These are phyloP conservation scores for Scheffersomyces stipitis DNA, from an alignment of 805 yeast genomes.

Conservation along the genomic window DNA sequence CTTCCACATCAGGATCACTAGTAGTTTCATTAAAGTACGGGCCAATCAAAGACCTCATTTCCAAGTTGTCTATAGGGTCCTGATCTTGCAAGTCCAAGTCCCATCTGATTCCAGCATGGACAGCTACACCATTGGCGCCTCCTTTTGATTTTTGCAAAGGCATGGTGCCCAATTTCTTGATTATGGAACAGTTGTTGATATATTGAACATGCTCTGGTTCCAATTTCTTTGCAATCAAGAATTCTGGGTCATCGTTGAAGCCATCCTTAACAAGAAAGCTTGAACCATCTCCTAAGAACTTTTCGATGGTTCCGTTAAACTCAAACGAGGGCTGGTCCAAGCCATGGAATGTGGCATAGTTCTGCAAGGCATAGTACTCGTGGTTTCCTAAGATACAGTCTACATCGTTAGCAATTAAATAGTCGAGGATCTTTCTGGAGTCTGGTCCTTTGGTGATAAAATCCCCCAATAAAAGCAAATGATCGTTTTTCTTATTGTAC, in stretches of 20 bases:
- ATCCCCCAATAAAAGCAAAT: conserved; percentile 76
- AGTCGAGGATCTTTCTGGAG: conserved; percentile 67
- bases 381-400: conserved; percentile 89
- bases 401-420: conserved; percentile 48
- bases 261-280: conserved; percentile 6
- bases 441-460: conserved; percentile 83
- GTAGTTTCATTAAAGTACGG: conserved; percentile 62
- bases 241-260: conserved; percentile 38
- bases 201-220: conserved; percentile 61
- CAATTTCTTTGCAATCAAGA: conserved; percentile 50
- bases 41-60: conserved; percentile 67
- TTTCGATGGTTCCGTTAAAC: conserved; percentile 2
- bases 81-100: conserved; percentile 56
- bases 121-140: conserved; percentile 51
- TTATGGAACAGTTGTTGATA: conserved; percentile 62
- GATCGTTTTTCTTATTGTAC: conserved; percentile 50
- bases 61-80: conserved; percentile 60
- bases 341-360: conserved; percentile 63
- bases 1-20: conserved; percentile 38
- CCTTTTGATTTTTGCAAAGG: conserved; percentile 36
- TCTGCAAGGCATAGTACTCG: conserved; percentile 67
- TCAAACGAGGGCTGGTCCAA: conserved; percentile 34
- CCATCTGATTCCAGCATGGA: conserved; percentile 84
- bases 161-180: conserved; percentile 60
- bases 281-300: background rate